Conservation (phyloP, 2,329 filamentous ascomycete species). For the Torrubiella hemipterigena region DNA sequence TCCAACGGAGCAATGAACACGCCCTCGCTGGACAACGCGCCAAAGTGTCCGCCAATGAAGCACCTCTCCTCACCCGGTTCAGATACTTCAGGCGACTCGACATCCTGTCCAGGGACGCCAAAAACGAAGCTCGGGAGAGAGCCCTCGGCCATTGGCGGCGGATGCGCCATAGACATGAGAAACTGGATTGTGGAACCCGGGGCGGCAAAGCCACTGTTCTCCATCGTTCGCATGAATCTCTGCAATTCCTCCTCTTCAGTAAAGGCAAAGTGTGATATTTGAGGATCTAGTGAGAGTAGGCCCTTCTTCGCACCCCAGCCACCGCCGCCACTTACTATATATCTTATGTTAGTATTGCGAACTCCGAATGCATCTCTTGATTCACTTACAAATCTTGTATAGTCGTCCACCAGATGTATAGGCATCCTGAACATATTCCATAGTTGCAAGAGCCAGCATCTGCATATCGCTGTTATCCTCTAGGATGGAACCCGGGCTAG, state of each 20-base stretch:
- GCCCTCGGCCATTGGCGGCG: conserved; percentile 12
- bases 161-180: conserved; percentile 31
- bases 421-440: conserved; percentile 18
- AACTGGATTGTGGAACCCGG: conserved; percentile 58
- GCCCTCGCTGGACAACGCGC: conserved; percentile 49
- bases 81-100: conserved; percentile 2
- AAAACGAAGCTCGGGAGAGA: conserved; percentile 15
- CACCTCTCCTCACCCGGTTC: no score
- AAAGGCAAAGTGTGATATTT: conserved; percentile 35
- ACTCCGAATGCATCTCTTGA: not conserved
- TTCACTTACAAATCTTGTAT: conserved; percentile 29
- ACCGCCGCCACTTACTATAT: conserved; percentile 61
- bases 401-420: conserved; percentile 31
- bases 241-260: conserved; percentile 39
- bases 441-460: conserved; percentile 12
- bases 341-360: conserved; percentile 10
- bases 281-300: conserved; percentile 65
- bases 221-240: conserved; percentile 38
- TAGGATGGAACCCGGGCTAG: conserved; percentile 2
- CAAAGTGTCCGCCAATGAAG: conserved; percentile 38
- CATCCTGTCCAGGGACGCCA: conserved; percentile 16
- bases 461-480: conserved; percentile 5
- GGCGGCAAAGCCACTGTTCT: conserved; percentile 38
- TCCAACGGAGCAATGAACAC: conserved; percentile 34
- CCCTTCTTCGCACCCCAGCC: conserved; percentile 77